Percentiles rank a stretch among this genome's conserved stretches.
Conservation (phyloP, 441 rosid species). For the Erodium moschatum region DNA sequence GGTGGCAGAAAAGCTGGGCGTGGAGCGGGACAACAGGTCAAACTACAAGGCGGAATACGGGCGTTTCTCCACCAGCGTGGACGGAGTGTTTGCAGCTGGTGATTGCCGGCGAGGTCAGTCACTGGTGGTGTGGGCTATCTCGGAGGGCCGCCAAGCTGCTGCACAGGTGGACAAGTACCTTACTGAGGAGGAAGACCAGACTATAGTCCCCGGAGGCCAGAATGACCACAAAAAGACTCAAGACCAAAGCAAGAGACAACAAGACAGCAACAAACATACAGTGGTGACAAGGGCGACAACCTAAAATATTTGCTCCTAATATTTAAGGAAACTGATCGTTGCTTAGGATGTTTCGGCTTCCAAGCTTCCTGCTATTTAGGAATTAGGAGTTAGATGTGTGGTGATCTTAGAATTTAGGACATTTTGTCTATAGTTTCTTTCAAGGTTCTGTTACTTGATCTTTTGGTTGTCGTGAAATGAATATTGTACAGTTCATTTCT, state of each 20-base stretch:
- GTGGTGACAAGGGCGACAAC: conserved; percentile 32
- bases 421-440: too few species aligned
- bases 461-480: too few species aligned
- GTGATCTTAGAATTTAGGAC: too few species aligned
- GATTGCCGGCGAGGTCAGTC: conserved; percentile 25
- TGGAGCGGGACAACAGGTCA: conserved; percentile 76
- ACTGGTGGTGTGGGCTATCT: conserved; percentile 96
- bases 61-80: conserved; percentile 66
- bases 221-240: conserved; percentile 15
- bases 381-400: too few species aligned
- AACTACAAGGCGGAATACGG: conserved; percentile 96
- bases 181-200: conserved; percentile 5
- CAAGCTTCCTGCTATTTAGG: too few species aligned
- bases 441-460: too few species aligned
- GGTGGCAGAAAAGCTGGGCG: conserved; percentile 76
- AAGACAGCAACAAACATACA: conserved; percentile 27
- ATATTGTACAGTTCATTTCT: too few species aligned
- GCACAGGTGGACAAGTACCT: conserved; percentile 79
- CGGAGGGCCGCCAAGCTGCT: conserved; percentile 98
- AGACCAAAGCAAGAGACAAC: conserved; percentile 22
- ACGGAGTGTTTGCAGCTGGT: neutral
- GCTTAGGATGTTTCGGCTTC: too few species aligned
- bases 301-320: neutral
- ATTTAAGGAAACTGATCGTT: neutral
- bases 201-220: neutral